Evolutionary conservation across 257 asterid species (phyloP).

Genomic region (Echites panduratus): DNA sequence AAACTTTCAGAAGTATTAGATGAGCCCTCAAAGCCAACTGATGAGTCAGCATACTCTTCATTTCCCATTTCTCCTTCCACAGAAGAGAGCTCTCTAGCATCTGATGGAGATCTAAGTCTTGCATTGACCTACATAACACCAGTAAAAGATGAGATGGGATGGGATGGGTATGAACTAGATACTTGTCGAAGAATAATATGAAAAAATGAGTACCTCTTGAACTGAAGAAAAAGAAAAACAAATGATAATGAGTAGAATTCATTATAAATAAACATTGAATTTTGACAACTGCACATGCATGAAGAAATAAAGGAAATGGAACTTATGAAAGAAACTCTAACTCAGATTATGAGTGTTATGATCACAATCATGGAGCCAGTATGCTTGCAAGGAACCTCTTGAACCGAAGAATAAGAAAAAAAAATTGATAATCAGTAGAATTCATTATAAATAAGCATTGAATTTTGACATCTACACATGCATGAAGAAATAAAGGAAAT

Average conservation of each 20-base stretch:
- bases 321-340: slow-evolving; percentile 1
- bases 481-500: background rate
- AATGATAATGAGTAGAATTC: background rate
- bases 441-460: background rate
- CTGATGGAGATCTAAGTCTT: slow-evolving; percentile 51
- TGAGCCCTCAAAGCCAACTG: slow-evolving; percentile 68
- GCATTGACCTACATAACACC: slow-evolving; percentile 42
- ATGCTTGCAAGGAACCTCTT: background rate
- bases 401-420: too few species aligned
- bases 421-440: background rate
- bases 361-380: background rate
- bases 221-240: too few species aligned
- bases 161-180: slow-evolving; percentile 10
- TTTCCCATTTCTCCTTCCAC: slow-evolving; percentile 58
- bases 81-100: slow-evolving; percentile 60
- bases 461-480: background rate
- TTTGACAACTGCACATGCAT: background rate
- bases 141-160: slow-evolving; percentile 11
- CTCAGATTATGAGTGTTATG: background rate
- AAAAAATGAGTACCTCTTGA: too few species aligned
- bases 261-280: background rate
- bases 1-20: slow-evolving; percentile 83
- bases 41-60: slow-evolving; percentile 62
- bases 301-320: background rate
- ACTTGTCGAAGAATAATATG: background rate